Conservation (phyloP, 2,329 filamentous ascomycete species). For the Stromatinia cepivora region DNA sequence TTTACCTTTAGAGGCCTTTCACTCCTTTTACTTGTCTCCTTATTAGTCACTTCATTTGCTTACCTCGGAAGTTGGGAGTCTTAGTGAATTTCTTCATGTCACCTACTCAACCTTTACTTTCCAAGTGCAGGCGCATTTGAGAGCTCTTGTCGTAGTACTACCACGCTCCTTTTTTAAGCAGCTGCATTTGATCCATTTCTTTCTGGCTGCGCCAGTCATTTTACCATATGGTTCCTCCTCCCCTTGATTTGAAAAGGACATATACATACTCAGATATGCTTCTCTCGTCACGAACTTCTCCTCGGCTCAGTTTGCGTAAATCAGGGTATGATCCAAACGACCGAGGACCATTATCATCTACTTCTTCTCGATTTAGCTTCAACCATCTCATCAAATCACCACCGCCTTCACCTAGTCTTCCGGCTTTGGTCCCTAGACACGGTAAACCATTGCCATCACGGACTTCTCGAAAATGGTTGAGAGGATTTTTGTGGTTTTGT, state of each 20-base stretch:
- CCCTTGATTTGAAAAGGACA: conserved; percentile 41
- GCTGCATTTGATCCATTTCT: conserved; percentile 24
- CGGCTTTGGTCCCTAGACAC: conserved; percentile 64
- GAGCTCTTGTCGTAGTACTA: conserved; percentile 22
- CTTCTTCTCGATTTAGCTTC: conserved; percentile 63
- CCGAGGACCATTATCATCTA: conserved; percentile 56
- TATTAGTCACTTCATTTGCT: conserved; percentile 7
- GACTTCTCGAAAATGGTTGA: conserved; percentile 34
- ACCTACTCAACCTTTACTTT: conserved; percentile 16
- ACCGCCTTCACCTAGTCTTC: conserved; percentile 69
- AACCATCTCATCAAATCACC: conserved; percentile 69
- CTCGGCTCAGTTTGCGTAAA: conserved; percentile 59
- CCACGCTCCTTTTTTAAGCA: conserved; percentile 28
- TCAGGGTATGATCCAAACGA: conserved; percentile 57
- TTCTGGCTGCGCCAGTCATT: conserved; percentile 39
- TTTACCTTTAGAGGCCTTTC: background rate
- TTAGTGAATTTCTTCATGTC: conserved; percentile 14
- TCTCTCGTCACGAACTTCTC: conserved; percentile 43
- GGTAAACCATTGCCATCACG: conserved; percentile 57
- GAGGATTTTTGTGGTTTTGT: conserved; percentile 51
- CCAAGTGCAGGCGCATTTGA: conserved; percentile 35
- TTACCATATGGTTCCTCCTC: conserved; percentile 34
- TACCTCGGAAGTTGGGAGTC: background rate
- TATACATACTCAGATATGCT: conserved; percentile 43
- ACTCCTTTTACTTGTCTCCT: background rate